Evolutionary conservation across 192 early-diverging fungal species (phyloP).

Genomic region (Entomortierella beljakovae): DNA sequence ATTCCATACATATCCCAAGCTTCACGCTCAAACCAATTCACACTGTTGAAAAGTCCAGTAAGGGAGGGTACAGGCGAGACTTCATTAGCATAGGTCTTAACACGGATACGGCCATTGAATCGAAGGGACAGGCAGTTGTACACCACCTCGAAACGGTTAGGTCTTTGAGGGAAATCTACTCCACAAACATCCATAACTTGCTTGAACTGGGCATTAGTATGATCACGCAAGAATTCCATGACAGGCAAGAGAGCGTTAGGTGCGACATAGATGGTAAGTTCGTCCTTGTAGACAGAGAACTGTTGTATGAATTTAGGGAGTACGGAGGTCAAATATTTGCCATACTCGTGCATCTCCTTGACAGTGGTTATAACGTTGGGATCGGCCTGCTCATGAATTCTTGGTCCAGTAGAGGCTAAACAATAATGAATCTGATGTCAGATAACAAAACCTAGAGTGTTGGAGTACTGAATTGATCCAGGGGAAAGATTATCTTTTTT

Average conservation of each 20-base stretch:
- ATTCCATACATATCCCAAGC: slow-evolving; percentile 99
- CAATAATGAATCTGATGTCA: neutral
- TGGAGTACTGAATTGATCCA: neutral
- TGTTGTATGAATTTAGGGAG: slow-evolving; percentile 98
- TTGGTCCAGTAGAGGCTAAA: slow-evolving; percentile 39
- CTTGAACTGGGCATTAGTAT: slow-evolving; percentile 93
- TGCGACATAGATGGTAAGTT: slow-evolving; percentile 94
- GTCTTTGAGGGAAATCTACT: slow-evolving; percentile 90
- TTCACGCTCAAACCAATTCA: slow-evolving; percentile 99
- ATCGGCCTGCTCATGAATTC: slow-evolving; percentile 45
- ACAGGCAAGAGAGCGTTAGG: slow-evolving; percentile 83
- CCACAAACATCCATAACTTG: slow-evolving; percentile 90
- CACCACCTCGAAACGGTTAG: slow-evolving; percentile 97
- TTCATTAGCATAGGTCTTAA: slow-evolving; percentile 98
- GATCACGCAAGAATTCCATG: slow-evolving; percentile 92
- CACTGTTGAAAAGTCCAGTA: slow-evolving; percentile 80
- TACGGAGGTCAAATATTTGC: slow-evolving; percentile 84
- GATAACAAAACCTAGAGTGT: neutral
- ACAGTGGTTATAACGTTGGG: slow-evolving; percentile 50
- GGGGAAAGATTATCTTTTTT: neutral
- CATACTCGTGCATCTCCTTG: slow-evolving; percentile 81
- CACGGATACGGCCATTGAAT: slow-evolving; percentile 93
- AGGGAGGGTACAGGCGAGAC: slow-evolving; percentile 90
- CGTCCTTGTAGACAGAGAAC: slow-evolving; percentile 97
- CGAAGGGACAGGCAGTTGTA: slow-evolving; percentile 90